Percentiles rank a stretch among this genome's conserved stretches.
These are phyloP conservation scores for Fusarium nodosum DNA, from an alignment of 2,329 filamentous ascomycete genomes.

Conservation along the genomic window DNA sequence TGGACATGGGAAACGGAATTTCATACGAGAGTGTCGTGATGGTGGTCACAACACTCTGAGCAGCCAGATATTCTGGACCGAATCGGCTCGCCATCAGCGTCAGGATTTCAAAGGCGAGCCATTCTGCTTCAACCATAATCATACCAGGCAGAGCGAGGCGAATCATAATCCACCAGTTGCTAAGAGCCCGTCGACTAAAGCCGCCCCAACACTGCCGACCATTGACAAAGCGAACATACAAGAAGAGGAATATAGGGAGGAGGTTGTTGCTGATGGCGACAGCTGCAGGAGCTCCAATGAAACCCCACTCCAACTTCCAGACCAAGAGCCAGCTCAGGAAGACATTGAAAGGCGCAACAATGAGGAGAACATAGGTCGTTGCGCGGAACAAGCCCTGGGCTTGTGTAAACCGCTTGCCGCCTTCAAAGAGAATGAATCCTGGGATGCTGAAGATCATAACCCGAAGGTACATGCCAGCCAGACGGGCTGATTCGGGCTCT, in stretches of 20 bases:
- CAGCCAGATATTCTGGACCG: conserved; percentile 83
- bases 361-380: conserved; percentile 80
- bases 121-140: conserved; percentile 94
- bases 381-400: conserved; percentile 85
- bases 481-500: conserved; percentile 70
- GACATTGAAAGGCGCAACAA: conserved; percentile 82
- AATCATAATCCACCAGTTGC: conserved; percentile 86
- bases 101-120: conserved; percentile 91
- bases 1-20: conserved; percentile 90
- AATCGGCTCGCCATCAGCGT: conserved; percentile 87
- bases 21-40: conserved; percentile 87
- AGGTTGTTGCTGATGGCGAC: conserved; percentile 83
- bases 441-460: conserved; percentile 80
- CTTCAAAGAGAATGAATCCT: conserved; percentile 82
- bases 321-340: conserved; percentile 84
- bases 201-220: conserved; percentile 88
- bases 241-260: conserved; percentile 80
- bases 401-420: conserved; percentile 84
- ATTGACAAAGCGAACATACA: conserved; percentile 81
- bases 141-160: conserved; percentile 88
- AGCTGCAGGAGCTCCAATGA: conserved; percentile 85
- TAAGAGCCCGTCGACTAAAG: conserved; percentile 76
- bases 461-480: conserved; percentile 80
- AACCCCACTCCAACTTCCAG: conserved; percentile 77
- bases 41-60: conserved; percentile 87